These are phyloP conservation scores for Cymbopogon citratus DNA, from an alignment of 176 grass and related monocot genomes.

Conservation along the genomic window DNA sequence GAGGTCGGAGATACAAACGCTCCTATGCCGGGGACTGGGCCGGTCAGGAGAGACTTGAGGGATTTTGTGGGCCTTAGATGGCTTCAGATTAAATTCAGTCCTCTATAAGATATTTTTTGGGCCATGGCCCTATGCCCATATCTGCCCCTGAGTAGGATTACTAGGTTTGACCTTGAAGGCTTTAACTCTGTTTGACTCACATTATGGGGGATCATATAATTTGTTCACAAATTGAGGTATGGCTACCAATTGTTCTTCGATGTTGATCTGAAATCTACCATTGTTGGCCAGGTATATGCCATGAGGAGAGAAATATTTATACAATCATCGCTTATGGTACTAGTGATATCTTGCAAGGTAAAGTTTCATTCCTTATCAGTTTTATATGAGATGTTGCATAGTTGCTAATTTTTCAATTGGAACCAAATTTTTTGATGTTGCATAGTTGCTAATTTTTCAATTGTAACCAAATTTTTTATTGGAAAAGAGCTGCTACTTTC, in stretches of 20 bases:
- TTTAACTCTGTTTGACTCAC: background rate
- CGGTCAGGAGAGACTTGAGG: no score
- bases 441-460: background rate
- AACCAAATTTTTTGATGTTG: background rate
- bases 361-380: conserved; percentile 5
- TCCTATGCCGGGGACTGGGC: no score
- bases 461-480: background rate
- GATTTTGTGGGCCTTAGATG: no score
- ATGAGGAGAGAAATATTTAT: conserved; percentile 46
- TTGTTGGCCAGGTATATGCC: conserved; percentile 56
- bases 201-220: background rate
- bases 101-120: no score
- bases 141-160: background rate
- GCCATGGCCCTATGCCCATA: no score
- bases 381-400: conserved; percentile 20
- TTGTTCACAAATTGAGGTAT: background rate
- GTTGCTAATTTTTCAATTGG: background rate
- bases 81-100: no score
- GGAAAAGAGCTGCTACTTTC: background rate
- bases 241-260: background rate
- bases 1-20: no score
- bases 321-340: conserved; percentile 64
- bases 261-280: conserved; percentile 26
- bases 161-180: background rate
- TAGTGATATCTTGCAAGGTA: conserved; percentile 92